A percentile compares a stretch with the other conserved stretches of the same genome.
phyloP scores from a whole-genome alignment of 768 basidiomycete genomes.

The Podaxis sp. region DNA sequence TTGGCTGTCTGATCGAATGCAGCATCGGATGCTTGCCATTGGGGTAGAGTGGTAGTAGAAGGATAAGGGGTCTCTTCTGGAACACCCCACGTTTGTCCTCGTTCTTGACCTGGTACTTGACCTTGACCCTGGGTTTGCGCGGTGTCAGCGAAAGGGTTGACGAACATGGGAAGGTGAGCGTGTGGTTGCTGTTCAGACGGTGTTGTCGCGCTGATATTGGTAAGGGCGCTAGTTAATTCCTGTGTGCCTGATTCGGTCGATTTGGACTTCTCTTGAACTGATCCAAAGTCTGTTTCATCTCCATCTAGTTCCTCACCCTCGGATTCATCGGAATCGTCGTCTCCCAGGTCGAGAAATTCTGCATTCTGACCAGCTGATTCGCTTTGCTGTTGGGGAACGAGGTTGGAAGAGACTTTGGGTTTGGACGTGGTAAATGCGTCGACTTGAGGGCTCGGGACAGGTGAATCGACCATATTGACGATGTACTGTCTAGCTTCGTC shows the following conservation, averaged over 20 bases:
- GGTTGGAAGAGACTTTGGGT: slow-evolving; percentile 23
- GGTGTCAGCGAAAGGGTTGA: background rate
- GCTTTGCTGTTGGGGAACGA: slow-evolving; percentile 13
- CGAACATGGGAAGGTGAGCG: background rate
- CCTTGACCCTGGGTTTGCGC: background rate
- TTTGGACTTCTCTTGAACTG: slow-evolving; percentile 5
- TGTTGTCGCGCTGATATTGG: slow-evolving; percentile 3
- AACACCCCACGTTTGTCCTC: background rate
- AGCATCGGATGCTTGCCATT: background rate
- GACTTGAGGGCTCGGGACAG: slow-evolving; percentile 51
- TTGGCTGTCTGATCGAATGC: background rate
- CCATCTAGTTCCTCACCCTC: slow-evolving; percentile 40
- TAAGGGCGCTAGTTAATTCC: background rate
- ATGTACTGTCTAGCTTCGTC: slow-evolving; percentile 79
- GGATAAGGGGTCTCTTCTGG: slow-evolving; percentile 7
- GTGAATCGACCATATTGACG: slow-evolving; percentile 65
- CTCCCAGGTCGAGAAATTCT: slow-evolving; percentile 72
- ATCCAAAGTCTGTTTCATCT: slow-evolving; percentile 30
- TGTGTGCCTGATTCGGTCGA: background rate
- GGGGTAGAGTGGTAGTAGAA: slow-evolving; percentile 3
- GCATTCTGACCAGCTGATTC: slow-evolving; percentile 27
- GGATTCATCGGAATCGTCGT: slow-evolving; percentile 44
- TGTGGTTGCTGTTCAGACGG: slow-evolving; percentile 3
- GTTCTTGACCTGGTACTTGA: slow-evolving; percentile 1
- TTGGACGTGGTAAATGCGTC: slow-evolving; percentile 36